Percentiles rank a stretch among this genome's conserved stretches.
These are phyloP conservation scores for Salix dunnii DNA, from an alignment of 345 rosid species.

Conservation along the genomic window DNA sequence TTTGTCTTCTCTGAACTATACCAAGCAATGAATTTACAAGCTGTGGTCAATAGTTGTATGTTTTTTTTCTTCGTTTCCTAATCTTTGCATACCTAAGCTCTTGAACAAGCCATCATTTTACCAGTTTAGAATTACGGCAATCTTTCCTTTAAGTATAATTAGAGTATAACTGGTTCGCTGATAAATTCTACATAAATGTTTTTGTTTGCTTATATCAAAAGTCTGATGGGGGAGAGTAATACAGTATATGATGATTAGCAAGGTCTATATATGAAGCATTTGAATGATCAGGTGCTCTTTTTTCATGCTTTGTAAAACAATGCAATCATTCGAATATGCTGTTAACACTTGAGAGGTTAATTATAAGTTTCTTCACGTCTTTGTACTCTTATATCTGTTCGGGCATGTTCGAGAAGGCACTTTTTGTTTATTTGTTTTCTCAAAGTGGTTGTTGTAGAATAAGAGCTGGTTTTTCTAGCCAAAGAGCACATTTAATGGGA, in stretches of 20 bases:
- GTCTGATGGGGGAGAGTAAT: background rate
- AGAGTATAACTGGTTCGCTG: background rate
- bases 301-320: too few relatives aligned
- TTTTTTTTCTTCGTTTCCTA: too few relatives aligned
- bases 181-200: background rate
- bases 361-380: background rate
- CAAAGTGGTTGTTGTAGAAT: background rate
- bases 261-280: too few relatives aligned
- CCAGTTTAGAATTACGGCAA: background rate
- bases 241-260: too few relatives aligned
- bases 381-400: background rate
- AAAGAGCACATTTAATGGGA: background rate
- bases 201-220: conserved; percentile 2
- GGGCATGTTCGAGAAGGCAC: background rate
- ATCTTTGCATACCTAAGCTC: background rate
- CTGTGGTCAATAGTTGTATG: too few relatives aligned
- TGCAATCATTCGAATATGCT: background rate
- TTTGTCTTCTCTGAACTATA: too few relatives aligned
- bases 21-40: background rate
- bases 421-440: background rate
- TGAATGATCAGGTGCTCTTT: too few relatives aligned
- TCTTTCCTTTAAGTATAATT: background rate
- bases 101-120: background rate
- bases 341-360: background rate
- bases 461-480: background rate